Base-by-base conservation (phyloP, 1,284 basidiomycete genomes). In the Flammula alnicola region DNA sequence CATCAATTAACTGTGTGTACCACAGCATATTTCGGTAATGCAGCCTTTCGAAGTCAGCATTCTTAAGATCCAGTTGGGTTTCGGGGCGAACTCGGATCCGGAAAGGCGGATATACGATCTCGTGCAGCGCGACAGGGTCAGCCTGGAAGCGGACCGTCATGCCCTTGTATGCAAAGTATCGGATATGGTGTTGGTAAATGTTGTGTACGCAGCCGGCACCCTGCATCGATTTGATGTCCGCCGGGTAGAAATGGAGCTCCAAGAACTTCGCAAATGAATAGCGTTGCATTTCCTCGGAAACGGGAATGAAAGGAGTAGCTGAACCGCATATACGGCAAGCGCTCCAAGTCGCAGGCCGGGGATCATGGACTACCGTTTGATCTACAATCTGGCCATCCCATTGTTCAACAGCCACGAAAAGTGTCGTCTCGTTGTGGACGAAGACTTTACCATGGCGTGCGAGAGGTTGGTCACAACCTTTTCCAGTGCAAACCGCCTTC, bases 261-360 rank as follows among this genome's bases (percentile, higher is more conserved):
- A 97, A 78, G 64, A 93, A 97, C 65, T 95, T 95, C 31, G 91
- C 91, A 63, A 95, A 94, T n/a, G 94, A 88, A 69, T 95, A 91
- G 63, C 93, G 77, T 69, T 94, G 93, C 72, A 95, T 94, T 65
- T 98, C 95, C 57, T 93, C 88, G 1, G 93, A 94, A 32, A 98
- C 85, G 14, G 88, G 88, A 48, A 93, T 91, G 65, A 95, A 93
- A 0, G 92, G 91, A 14, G 95, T 95, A 4, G 86, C 85, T 3
- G 79, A 83, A 5, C 84, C 83, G 64, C 94, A 96, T 8, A 88
- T 71, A 35, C 89, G 83, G 72, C 95, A 98, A 39, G 88, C 88
- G 66, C 89, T 94, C 93, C 94, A 98, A 8, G 94, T 96, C 38
- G 92, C 91, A 60, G 97, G 51, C 95, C 87, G 2, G 83, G 83